Conservation (phyloP, 331 rosid genomes). For the Pyrus hybrid region DNA sequence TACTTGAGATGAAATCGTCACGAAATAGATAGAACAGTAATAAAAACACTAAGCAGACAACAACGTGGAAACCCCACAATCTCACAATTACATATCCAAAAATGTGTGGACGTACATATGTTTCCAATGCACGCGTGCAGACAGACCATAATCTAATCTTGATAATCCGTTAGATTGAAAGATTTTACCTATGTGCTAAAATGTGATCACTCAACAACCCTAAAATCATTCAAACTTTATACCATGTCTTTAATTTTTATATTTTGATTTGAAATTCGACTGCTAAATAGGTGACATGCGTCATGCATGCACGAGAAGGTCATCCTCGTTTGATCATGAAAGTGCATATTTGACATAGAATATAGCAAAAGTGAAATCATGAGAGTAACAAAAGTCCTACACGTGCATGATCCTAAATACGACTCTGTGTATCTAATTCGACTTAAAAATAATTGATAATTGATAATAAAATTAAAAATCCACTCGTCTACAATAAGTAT, state of each 20-base stretch:
- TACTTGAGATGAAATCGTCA: not conserved
- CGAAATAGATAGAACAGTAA: not conserved
- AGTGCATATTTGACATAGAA: too few relatives aligned
- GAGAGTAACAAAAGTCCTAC: not conserved
- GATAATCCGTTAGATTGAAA: not conserved
- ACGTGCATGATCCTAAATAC: not conserved
- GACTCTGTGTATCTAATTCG: not conserved
- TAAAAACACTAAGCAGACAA: not conserved
- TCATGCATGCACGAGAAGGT: not conserved
- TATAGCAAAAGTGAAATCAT: too few relatives aligned
- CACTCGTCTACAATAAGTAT: too few relatives aligned
- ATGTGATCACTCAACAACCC: not conserved
- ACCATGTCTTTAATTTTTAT: too few relatives aligned
- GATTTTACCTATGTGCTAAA: too few relatives aligned
- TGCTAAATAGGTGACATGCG: too few relatives aligned
- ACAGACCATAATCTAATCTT: not conserved
- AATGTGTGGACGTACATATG: not conserved
- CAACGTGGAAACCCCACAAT: not conserved
- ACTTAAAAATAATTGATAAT: too few relatives aligned
- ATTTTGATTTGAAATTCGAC: too few relatives aligned
- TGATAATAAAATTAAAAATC: too few relatives aligned
- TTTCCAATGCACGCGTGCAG: not conserved
- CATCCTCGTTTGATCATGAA: too few relatives aligned
- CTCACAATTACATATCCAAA: not conserved
- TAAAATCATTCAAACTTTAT: not conserved